A percentile compares a stretch with the other conserved stretches of the same genome.
phyloP scores from a whole-genome alignment of 2,329 filamentous ascomycete species.

The Fusarium sp. region DNA sequence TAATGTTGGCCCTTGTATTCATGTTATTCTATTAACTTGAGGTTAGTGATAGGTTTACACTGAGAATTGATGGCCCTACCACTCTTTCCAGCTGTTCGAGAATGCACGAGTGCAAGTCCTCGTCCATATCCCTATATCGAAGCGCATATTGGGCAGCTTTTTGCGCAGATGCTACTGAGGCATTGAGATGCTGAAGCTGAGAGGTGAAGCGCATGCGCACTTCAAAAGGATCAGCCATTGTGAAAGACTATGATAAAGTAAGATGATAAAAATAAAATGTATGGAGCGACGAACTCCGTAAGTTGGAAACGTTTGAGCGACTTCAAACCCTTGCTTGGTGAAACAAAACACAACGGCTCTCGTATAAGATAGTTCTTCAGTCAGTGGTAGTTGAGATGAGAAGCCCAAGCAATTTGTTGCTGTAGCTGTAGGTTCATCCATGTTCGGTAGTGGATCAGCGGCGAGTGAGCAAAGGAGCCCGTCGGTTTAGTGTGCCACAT shows the following conservation, averaged over 20 bases:
- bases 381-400: conserved; percentile 13
- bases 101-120: conserved; percentile 97
- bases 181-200: conserved; percentile 90
- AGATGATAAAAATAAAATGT: not conserved
- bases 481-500: conserved; percentile 16
- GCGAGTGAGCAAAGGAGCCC: not conserved
- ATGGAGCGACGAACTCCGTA: conserved; percentile 9
- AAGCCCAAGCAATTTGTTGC: conserved; percentile 27
- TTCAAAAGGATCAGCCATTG: conserved; percentile 88
- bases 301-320: conserved; percentile 21
- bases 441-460: conserved; percentile 36
- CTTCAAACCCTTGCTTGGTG: conserved; percentile 18
- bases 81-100: conserved; percentile 92
- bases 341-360: conserved; percentile 15
- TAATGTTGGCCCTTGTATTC: conserved; percentile 97
- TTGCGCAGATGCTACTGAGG: conserved; percentile 86
- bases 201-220: conserved; percentile 96
- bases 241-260: conserved; percentile 22
- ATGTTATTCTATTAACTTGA: conserved; percentile 77
- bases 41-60: conserved; percentile 14
- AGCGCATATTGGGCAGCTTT: conserved; percentile 96
- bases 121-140: conserved; percentile 93
- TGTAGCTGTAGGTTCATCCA: conserved; percentile 3
- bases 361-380: conserved; percentile 16
- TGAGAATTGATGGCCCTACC: conserved; percentile 8